phyloP scores from a whole-genome alignment of 2,329 filamentous ascomycete genomes.

The Capronia epimyces region DNA sequence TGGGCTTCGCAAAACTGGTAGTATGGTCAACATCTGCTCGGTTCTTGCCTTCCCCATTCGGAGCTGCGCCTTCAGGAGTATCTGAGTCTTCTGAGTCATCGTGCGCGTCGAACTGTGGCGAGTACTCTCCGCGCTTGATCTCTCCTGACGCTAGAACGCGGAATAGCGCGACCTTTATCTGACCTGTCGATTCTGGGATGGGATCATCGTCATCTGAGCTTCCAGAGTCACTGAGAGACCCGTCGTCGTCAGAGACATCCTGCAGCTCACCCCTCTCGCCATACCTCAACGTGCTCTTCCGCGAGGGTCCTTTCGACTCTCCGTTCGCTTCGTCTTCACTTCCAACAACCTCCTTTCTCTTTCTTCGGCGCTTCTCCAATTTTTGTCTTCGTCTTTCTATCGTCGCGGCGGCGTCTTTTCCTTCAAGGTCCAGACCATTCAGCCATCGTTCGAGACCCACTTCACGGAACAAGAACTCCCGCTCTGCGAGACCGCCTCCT shows the following conservation, averaged over 20 bases:
- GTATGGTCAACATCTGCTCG: conserved; percentile 91
- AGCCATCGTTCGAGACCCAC: conserved; percentile 95
- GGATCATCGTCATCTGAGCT: conserved; percentile 72
- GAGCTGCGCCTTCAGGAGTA: conserved; percentile 40
- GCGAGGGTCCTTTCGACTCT: conserved; percentile 22
- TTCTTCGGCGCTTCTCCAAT: conserved; percentile 80
- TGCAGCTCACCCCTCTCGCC: conserved; percentile 72
- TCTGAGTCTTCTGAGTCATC: conserved; percentile 71
- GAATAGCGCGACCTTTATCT: conserved; percentile 97
- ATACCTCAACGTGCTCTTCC: conserved; percentile 67
- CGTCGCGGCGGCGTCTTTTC: conserved; percentile 75
- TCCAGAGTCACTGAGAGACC: conserved; percentile 58
- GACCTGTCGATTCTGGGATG: conserved; percentile 82
- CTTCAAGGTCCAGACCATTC: conserved; percentile 90
- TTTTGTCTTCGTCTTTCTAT: conserved; percentile 58
- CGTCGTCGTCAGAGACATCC: conserved; percentile 64
- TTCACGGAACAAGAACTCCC: conserved; percentile 94
- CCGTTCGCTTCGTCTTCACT: conserved; percentile 35
- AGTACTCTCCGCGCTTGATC: conserved; percentile 97
- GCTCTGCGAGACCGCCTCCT: conserved; percentile 87
- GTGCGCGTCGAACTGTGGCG: conserved; percentile 92
- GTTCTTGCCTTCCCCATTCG: conserved; percentile 54
- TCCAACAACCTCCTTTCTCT: conserved; percentile 56
- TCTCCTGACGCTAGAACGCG: conserved; percentile 91
- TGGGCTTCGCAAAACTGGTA: conserved; percentile 94